phyloP scores from a whole-genome alignment of 345 rosid species.

The Euphorbia lathyris region DNA sequence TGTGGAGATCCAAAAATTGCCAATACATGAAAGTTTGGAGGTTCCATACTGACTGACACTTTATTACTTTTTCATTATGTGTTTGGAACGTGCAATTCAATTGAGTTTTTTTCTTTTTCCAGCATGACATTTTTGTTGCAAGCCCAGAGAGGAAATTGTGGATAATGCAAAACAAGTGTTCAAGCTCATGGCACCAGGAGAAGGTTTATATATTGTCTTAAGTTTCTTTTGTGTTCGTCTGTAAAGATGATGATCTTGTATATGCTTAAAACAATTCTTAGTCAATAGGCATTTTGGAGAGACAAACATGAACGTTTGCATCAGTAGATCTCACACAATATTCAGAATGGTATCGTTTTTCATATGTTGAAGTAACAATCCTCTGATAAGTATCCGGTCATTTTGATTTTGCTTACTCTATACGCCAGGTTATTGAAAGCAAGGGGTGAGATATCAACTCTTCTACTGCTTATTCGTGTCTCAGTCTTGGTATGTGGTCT shows the following conservation, averaged over 20 bases:
- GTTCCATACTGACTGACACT: slow-evolving; percentile 35
- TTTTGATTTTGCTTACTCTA: neutral
- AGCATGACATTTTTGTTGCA: slow-evolving; percentile 88
- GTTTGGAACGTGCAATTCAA: slow-evolving; percentile 9
- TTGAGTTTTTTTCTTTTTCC: slow-evolving; percentile 19
- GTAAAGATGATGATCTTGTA: slow-evolving; percentile 1
- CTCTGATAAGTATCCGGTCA: neutral
- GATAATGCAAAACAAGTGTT: slow-evolving; percentile 77
- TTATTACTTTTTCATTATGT: slow-evolving; percentile 11
- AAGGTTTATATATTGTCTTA: slow-evolving; percentile 47
- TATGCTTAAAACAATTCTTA: slow-evolving; percentile 17
- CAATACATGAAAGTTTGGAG: slow-evolving; percentile 92
- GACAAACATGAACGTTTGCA: slow-evolving; percentile 92
- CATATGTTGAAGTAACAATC: neutral
- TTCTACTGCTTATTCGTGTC: slow-evolving; percentile 50
- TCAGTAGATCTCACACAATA: slow-evolving; percentile 97
- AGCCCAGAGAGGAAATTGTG: slow-evolving; percentile 86
- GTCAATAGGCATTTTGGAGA: slow-evolving; percentile 92
- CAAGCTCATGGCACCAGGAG: slow-evolving; percentile 77
- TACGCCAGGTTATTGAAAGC: slow-evolving; percentile 82
- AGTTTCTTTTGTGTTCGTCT: neutral
- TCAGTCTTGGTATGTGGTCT: slow-evolving; percentile 69
- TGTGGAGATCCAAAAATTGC: slow-evolving; percentile 77
- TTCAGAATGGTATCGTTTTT: slow-evolving; percentile 74
- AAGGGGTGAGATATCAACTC: slow-evolving; percentile 50